These are phyloP conservation scores for Plasmodiophora brassicae DNA, from an alignment of 208 protist species.

Conservation along the genomic window DNA sequence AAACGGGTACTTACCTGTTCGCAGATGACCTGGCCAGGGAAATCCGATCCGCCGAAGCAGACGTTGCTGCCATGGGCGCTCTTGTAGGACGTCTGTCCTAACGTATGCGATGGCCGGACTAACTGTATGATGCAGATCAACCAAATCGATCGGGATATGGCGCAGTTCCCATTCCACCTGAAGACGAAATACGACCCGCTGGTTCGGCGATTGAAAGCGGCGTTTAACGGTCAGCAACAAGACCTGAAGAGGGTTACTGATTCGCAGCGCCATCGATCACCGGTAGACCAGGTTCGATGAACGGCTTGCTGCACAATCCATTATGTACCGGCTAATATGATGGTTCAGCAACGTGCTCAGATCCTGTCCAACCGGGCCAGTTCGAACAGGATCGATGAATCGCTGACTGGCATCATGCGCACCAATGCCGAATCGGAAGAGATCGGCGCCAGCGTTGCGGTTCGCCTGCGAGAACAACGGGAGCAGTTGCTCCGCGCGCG, in stretches of 20 bases:
- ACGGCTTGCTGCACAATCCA: not conserved
- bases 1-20: not conserved
- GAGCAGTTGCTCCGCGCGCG: not conserved
- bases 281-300: no score
- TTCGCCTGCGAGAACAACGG: not conserved
- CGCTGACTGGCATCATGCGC: not conserved
- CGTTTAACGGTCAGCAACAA: not conserved
- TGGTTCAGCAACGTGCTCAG: not conserved
- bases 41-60: not conserved
- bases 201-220: not conserved
- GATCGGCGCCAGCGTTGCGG: not conserved
- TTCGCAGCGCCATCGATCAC: not conserved
- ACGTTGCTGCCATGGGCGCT: not conserved
- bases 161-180: constrained; percentile 17
- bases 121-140: not conserved
- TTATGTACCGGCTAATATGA: not conserved
- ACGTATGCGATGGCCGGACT: not conserved
- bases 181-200: constrained; percentile 30
- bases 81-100: not conserved
- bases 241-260: not conserved
- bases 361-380: not conserved
- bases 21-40: not conserved
- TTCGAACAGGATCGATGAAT: not conserved
- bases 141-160: not conserved
- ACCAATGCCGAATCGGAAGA: constrained; percentile 21